Base-by-base conservation (phyloP, 257 asterid genomes). In the Misopates orontium region DNA sequence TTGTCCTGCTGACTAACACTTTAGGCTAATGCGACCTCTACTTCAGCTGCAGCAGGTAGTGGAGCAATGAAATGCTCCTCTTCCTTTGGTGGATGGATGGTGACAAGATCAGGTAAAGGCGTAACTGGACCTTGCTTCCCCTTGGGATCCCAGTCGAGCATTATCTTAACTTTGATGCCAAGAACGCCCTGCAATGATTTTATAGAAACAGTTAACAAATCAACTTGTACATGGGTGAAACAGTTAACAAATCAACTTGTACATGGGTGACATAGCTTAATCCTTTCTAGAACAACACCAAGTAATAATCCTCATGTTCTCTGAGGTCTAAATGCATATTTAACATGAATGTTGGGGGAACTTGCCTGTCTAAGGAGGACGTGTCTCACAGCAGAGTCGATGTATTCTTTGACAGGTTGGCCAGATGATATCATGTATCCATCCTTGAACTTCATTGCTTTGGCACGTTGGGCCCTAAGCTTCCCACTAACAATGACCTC, bases 401-500 rank as follows among this genome's bases (percentile, higher is more conserved):
- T 76, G 74, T 76, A 76, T 31, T 76, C 80, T 14, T 76, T 76
- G 15, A 71, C 74, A 0, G 80, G 80, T 58, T 71, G 80, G 41
- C 80, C 80, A 9, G 80, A 76, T 39, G 80, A 71, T 24, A 76
- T 66, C 80, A 76, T 76, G 39, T 76, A 76, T 3, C 80, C 77
- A 19, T 76, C 80, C 77, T 76, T 76, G 67, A 76, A 76, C 54
- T 76, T 76, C 80, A 76, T 76, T 14, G 80, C 61, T 55, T 76
- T 76, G 0, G 80, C 74, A 55, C 77, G 80, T 17, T 44, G 61
- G 4, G 77, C 80, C 59, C 80, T 62, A 50, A 71, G 31, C 40
- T 76, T 76, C 4, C 80, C 77, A 67, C 80, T 71, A 32, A 76
- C 73, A 63, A 76, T 71, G 16, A 76, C 89, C 84, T 83, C 86